Evolutionary conservation across 768 basidiomycete genomes (phyloP), one percentile per base, ranked within the genome.

Genomic region (Kwoniella sp.): DNA sequence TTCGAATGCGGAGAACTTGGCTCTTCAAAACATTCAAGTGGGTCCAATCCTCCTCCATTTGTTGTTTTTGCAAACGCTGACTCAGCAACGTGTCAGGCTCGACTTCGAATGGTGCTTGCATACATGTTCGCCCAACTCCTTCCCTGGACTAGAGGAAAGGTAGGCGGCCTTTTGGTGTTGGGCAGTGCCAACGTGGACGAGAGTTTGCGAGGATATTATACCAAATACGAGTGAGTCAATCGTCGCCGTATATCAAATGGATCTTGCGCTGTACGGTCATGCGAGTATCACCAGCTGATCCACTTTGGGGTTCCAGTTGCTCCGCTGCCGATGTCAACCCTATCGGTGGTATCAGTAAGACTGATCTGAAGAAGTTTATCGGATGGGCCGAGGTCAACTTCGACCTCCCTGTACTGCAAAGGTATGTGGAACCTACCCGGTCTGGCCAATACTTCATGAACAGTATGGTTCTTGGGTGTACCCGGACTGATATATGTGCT

Each of bases 161-260:
- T 80, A 44, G 96, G 96, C 0, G 91, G 92, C 6, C 80, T 99
- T 36, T 86, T 98, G 25, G 96, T 98, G 1, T 85, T 98, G n/a
- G 96, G 96, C 1, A 94, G 91, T 68, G 94, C 96, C 19, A 98
- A 98, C 74, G 96, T 99, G 1, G 96, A 99, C 73, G 96, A 98
- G 83, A 95, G 94, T 82, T 84, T 98, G 60, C 87, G 96, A 56
- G 96, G 96, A 6, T 99, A 98, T 79, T 82, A 96, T 64, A 99
- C 96, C 0, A 98, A 99, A 82, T 98, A 98, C 77, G 96, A 99
- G 78, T 98, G 89, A 63, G 77, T 66, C 30, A 10, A 4, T n/a
- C 10, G 7, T 33, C 33, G 33, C n/a, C n/a, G n/a, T n/a, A n/a
- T n/a, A n/a, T n/a, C n/a, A n/a, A n/a, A n/a, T n/a, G n/a, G n/a